Evolutionary conservation across 2,329 filamentous ascomycete genomes (phyloP).

Genomic region (Rhinocladiella similis): DNA sequence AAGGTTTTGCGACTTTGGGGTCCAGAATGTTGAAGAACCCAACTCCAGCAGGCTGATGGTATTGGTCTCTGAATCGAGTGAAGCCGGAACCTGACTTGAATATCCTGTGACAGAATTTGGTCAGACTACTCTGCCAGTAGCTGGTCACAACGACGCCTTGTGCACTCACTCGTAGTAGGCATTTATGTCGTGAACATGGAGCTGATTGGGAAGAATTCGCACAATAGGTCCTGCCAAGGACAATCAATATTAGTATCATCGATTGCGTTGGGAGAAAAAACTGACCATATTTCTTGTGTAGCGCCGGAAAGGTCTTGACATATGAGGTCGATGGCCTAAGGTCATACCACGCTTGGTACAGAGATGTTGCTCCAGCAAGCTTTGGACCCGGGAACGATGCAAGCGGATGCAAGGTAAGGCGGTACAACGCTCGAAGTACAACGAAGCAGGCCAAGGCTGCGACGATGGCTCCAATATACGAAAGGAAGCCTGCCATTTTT

Average conservation of each 20-base stretch:
- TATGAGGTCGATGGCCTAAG: slow-evolving; percentile 6
- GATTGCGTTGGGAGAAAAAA: not conserved
- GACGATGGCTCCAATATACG: not conserved
- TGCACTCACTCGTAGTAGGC: slow-evolving; percentile 13
- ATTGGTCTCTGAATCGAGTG: slow-evolving; percentile 2
- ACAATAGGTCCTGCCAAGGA: slow-evolving; percentile 30
- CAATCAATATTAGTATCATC: not conserved
- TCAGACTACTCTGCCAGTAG: no score
- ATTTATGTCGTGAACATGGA: slow-evolving; percentile 32
- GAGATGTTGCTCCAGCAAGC: slow-evolving; percentile 32
- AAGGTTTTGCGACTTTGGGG: slow-evolving; percentile 13
- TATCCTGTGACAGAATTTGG: not conserved
- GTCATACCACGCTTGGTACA: slow-evolving; percentile 29
- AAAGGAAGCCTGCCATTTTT: not conserved
- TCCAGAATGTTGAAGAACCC: slow-evolving; percentile 11
- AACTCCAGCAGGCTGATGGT: no score
- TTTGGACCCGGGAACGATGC: slow-evolving; percentile 39
- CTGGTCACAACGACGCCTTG: no score
- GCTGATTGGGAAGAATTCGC: slow-evolving; percentile 33
- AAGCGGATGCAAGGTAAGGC: slow-evolving; percentile 37
- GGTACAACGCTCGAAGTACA: slow-evolving; percentile 19
- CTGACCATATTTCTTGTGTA: slow-evolving; percentile 16
- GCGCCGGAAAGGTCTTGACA: slow-evolving; percentile 2
- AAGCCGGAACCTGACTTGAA: slow-evolving; percentile 16
- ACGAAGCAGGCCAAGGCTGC: not conserved